Base-by-base conservation (phyloP, 139 green algal genomes). In the Trebouxia sp. region DNA sequence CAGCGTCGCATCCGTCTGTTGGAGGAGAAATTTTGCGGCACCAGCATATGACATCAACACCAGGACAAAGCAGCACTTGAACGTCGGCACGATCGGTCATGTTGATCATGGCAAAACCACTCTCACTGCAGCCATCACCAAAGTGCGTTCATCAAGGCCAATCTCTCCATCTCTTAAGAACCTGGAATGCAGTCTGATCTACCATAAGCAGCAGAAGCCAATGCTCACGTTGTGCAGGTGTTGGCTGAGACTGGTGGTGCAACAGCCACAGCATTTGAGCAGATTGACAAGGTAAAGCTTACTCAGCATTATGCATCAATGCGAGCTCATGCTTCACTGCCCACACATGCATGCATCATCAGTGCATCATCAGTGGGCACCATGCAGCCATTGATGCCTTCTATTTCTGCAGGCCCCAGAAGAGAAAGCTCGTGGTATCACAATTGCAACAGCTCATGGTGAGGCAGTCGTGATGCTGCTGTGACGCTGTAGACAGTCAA, bases 101-200 rank as follows among this genome's bases (percentile, higher is more conserved):
- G 97, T 99, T 5, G 97, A 99, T 78, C 97, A 99, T 83, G 97
- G 97, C 66, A 99, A 99, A 80, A 99, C 97, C 4, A 99, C 96
- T 0, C 89, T 99, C 15, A 99, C 97, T 8, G 97, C 95, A 11
- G 94, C 94, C 9, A 97, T 98, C 84, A 97, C 92, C 26, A 96
- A 95, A 89, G 94, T 93, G 11, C 6, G 65, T 74, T 47, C 1
- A 12, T 8, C 6, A 14, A 32, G 32, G 0, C 0, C 2, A n/a
- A 11, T n/a, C 22, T 5, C 32, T 48, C 35, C 26, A 5, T 1
- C 32, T 58, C 2, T 17, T 22, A 5, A 17, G 26, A 22, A 3
- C 20, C 50, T 70, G 26, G n/a, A n/a, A 24, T 58, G 15, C 50
- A 6, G 50, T 17, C 50, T 28, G 26, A 12, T 26, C 12, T 5